Percentiles rank a stretch among this genome's conserved stretches.
These are phyloP conservation scores for Chlamydomonas schloesseri DNA, from an alignment of 139 green algal genomes.

Conservation along the genomic window DNA sequence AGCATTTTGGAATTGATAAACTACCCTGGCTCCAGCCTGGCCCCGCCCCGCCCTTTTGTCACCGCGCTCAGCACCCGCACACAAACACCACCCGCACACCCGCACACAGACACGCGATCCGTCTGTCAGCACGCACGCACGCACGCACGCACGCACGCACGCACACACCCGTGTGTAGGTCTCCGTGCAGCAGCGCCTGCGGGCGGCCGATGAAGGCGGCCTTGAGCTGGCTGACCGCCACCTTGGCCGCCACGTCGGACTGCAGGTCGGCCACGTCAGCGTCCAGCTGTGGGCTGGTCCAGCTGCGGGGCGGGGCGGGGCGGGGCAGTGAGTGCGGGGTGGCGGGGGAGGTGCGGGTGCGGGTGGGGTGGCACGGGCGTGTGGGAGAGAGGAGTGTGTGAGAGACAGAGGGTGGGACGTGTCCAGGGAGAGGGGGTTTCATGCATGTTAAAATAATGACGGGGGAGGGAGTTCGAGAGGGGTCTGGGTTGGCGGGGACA, in stretches of 20 bases:
- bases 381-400: background rate
- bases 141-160: too few species aligned
- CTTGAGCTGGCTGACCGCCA: slow-evolving; percentile 82
- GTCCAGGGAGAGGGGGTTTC: too few species aligned
- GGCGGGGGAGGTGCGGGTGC: background rate
- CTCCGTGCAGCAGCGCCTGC: slow-evolving; percentile 95
- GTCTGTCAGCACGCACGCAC: too few species aligned
- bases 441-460: too few species aligned
- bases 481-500: too few species aligned
- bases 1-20: too few species aligned
- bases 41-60: too few species aligned
- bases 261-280: slow-evolving; percentile 72
- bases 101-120: too few species aligned
- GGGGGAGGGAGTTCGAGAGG: too few species aligned
- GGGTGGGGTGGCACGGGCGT: background rate
- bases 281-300: slow-evolving; percentile 89
- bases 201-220: slow-evolving; percentile 76
- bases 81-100: too few species aligned
- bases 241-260: slow-evolving; percentile 78
- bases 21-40: too few species aligned
- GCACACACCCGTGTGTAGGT: slow-evolving; percentile 96
- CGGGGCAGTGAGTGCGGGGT: background rate
- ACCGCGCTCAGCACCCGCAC: too few species aligned
- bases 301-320: background rate
- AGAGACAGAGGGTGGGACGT: background rate